These are phyloP conservation scores for Prunus fruticosa DNA, from an alignment of 306 rosid species.

Conservation along the genomic window DNA sequence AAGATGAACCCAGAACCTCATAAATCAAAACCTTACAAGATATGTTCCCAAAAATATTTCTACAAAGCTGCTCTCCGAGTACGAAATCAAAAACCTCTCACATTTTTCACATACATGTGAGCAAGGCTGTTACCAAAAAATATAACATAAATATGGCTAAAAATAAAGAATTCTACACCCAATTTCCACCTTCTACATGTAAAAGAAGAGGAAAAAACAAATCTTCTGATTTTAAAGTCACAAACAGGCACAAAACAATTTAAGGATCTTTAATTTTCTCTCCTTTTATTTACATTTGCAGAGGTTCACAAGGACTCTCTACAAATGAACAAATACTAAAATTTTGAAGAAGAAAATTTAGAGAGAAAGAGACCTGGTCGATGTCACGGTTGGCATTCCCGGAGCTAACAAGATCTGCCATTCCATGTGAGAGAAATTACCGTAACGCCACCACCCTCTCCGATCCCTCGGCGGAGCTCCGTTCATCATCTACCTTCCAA, in stretches of 20 bases:
- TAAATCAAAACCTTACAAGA: background rate
- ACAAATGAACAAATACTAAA: background rate
- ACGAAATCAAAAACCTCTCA: background rate
- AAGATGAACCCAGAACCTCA: background rate
- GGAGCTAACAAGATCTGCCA: constrained; percentile 97
- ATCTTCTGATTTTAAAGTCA: background rate
- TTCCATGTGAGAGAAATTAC: constrained; percentile 78
- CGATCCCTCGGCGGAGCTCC: constrained; percentile 77
- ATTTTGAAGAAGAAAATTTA: background rate
- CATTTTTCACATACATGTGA: background rate
- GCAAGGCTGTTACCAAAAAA: background rate
- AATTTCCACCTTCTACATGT: background rate
- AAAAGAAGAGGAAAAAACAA: background rate
- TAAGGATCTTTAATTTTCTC: background rate
- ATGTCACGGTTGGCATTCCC: constrained; percentile 93
- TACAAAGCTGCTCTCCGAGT: background rate
- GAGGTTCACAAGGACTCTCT: background rate
- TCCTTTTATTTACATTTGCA: background rate
- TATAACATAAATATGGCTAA: background rate
- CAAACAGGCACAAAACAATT: background rate
- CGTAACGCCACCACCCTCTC: constrained; percentile 89
- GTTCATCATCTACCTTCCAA: constrained; percentile 66
- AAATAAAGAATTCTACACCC: background rate
- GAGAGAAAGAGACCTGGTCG: constrained; percentile 53
- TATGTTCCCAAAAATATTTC: background rate